Conservation (phyloP, 2,329 filamentous ascomycete species). For the Aspergillus awamori region DNA sequence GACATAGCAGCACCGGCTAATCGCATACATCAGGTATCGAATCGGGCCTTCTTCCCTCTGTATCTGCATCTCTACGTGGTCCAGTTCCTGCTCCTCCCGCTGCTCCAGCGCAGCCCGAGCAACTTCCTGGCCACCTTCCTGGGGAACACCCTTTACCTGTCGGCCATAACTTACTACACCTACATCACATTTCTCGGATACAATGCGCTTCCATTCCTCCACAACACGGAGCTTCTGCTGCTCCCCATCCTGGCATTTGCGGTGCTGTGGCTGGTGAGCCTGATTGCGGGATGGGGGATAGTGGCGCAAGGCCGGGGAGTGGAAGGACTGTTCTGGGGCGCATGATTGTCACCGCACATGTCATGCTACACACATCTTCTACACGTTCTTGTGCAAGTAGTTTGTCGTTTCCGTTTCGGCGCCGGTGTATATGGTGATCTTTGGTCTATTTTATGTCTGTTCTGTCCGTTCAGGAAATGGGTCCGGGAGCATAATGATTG, state of each 20-base stretch:
- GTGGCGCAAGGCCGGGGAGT: conserved; percentile 49
- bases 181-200: conserved; percentile 71
- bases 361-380: background rate
- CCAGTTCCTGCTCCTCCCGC: conserved; percentile 68
- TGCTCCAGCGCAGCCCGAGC: conserved; percentile 49
- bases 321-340: conserved; percentile 49
- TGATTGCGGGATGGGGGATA: conserved; percentile 51
- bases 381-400: too few species aligned
- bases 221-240: conserved; percentile 67
- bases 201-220: conserved; percentile 68
- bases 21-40: conserved; percentile 54
- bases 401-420: conserved; percentile 20
- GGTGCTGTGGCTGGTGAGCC: conserved; percentile 60
- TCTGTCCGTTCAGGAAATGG: background rate
- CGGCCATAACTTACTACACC: conserved; percentile 67
- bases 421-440: conserved; percentile 30
- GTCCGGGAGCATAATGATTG: conserved; percentile 3
- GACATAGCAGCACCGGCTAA: background rate
- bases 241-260: conserved; percentile 63
- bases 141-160: conserved; percentile 68
- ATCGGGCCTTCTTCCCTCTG: conserved; percentile 68
- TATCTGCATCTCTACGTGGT: conserved; percentile 69
- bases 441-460: conserved; percentile 6
- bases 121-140: conserved; percentile 57
- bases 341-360: conserved; percentile 25